Conservation (phyloP, 75 land plant species). For the Pinus tabuliformis region DNA sequence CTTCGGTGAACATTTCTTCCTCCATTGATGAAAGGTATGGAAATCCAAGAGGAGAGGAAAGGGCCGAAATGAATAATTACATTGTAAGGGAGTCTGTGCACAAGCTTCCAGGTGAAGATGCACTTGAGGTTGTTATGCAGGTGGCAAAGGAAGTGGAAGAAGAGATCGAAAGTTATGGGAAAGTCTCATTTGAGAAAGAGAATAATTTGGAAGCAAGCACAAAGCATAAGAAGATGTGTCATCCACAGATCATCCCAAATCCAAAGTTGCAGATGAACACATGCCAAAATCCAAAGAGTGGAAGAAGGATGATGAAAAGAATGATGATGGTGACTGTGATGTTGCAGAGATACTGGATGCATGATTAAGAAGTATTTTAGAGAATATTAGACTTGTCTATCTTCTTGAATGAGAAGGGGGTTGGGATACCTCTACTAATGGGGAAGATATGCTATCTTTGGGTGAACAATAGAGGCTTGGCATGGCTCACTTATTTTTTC, state of each 20-base stretch:
- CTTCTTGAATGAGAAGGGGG: conserved; percentile 82
- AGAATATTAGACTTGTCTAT: conserved; percentile 83
- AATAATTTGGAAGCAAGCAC: conserved; percentile 13
- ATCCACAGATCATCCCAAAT: conserved; percentile 8
- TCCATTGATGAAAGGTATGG: background rate
- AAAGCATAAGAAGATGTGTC: conserved; percentile 21
- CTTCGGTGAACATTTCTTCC: background rate
- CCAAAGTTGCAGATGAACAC: background rate
- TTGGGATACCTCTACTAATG: conserved; percentile 78
- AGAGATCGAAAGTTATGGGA: background rate
- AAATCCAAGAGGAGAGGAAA: background rate
- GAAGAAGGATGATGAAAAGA: background rate
- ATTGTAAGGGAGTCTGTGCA: background rate
- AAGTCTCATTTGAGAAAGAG: conserved; percentile 24
- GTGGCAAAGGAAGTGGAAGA: conserved; percentile 28
- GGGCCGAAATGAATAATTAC: background rate
- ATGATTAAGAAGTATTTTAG: conserved; percentile 57
- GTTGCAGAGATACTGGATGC: conserved; percentile 48
- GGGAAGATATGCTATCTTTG: conserved; percentile 95
- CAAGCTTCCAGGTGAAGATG: conserved; percentile 20
- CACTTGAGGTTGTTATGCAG: conserved; percentile 37
- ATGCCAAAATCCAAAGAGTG: background rate
- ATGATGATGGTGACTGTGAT: background rate
- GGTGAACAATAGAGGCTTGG: conserved; percentile 98
- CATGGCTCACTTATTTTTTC: conserved; percentile 96